These are phyloP conservation scores for Blastomyces silverae DNA, from an alignment of 2,329 filamentous ascomycete species.

Conservation along the genomic window DNA sequence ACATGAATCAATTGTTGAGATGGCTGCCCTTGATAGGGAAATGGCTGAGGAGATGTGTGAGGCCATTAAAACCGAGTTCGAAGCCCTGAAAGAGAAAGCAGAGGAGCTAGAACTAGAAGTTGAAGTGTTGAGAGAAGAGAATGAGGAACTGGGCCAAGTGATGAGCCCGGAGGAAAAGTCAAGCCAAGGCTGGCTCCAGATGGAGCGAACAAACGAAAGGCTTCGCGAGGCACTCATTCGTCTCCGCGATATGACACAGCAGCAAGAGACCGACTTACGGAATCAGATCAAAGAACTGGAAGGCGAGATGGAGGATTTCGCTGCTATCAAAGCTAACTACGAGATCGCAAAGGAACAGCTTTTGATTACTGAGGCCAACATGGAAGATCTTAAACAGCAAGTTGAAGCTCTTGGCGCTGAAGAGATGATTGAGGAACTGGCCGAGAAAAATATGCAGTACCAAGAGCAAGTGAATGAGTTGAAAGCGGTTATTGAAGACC, in stretches of 20 bases:
- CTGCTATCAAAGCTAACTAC: slow-evolving; percentile 61
- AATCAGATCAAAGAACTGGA: slow-evolving; percentile 68
- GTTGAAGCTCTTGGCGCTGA: slow-evolving; percentile 84
- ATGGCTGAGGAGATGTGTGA: slow-evolving; percentile 95
- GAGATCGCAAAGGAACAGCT: slow-evolving; percentile 66
- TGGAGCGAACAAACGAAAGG: slow-evolving; percentile 84
- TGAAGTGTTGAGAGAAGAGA: slow-evolving; percentile 81
- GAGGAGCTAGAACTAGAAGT: slow-evolving; percentile 85
- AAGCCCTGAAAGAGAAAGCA: slow-evolving; percentile 63
- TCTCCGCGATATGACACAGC: slow-evolving; percentile 78
- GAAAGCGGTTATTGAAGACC: slow-evolving; percentile 71
- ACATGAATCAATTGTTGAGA: slow-evolving; percentile 75
- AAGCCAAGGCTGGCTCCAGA: slow-evolving; percentile 80
- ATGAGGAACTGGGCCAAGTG: slow-evolving; percentile 71
- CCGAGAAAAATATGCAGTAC: slow-evolving; percentile 76
- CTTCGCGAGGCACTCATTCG: slow-evolving; percentile 77
- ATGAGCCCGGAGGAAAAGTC: slow-evolving; percentile 84
- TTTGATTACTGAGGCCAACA: slow-evolving; percentile 61
- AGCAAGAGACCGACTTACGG: slow-evolving; percentile 72
- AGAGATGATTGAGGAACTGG: slow-evolving; percentile 88
- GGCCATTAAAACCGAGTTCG: slow-evolving; percentile 69
- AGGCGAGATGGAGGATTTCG: slow-evolving; percentile 63
- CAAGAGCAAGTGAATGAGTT: slow-evolving; percentile 78
- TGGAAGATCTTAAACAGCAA: slow-evolving; percentile 83
- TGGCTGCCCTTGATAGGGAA: slow-evolving; percentile 82